A percentile compares a stretch with the other conserved stretches of the same genome.
phyloP scores from a whole-genome alignment of 345 rosid species.

The Salix udensis region DNA sequence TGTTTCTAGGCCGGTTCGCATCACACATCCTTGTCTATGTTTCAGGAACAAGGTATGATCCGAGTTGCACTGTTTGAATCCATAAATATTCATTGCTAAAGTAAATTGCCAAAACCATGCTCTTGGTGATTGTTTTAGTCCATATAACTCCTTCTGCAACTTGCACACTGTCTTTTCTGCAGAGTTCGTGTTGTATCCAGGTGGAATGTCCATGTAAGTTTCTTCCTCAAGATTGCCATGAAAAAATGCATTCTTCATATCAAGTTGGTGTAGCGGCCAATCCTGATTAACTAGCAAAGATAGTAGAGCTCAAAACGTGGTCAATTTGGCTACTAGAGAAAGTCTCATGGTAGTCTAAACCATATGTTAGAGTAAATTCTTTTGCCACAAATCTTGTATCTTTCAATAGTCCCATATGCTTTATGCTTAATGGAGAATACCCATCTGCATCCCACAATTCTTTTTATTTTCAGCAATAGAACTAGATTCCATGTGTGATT shows the following conservation, averaged over 20 bases:
- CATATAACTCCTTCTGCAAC: neutral
- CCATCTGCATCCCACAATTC: neutral
- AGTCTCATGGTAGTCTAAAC: neutral
- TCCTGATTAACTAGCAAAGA: neutral
- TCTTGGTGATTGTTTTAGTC: neutral
- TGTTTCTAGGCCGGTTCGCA: no score
- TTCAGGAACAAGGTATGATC: no score
- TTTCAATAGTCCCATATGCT: neutral
- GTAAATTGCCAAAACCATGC: no score
- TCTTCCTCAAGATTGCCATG: neutral
- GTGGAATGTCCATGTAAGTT: neutral
- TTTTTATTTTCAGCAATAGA: neutral
- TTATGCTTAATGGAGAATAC: neutral
- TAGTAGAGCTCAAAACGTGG: neutral
- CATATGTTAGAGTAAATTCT: neutral
- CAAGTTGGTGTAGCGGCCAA: neutral
- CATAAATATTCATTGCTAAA: no score
- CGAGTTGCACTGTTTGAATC: no score
- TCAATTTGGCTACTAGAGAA: neutral
- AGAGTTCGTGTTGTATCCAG: neutral
- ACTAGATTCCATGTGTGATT: neutral
- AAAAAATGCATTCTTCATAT: neutral
- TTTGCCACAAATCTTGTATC: neutral
- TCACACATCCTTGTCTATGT: no score
- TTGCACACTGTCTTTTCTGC: neutral